These are phyloP conservation scores for Colletotrichum tamarilloi DNA, from an alignment of 2,329 filamentous ascomycete species.

Conservation along the genomic window DNA sequence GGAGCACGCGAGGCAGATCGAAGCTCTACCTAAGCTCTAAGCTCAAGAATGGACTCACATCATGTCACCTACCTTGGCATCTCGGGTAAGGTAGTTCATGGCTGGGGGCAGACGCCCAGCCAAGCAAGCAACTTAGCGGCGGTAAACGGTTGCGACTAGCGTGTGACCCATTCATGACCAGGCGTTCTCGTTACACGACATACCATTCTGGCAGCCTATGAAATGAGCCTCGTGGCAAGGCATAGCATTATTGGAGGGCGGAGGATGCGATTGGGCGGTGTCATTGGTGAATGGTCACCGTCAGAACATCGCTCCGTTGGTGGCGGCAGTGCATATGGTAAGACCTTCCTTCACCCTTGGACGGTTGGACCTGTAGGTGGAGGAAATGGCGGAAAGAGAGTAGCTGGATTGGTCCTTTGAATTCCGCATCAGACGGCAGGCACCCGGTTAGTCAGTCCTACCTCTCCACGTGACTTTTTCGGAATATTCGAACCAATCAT, in stretches of 20 bases:
- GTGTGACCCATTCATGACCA: background rate
- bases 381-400: background rate
- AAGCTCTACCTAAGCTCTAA: background rate
- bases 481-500: background rate
- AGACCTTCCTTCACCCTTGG: no score
- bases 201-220: background rate
- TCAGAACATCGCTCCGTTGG: background rate
- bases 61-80: no score
- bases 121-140: background rate
- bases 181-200: background rate
- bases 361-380: background rate
- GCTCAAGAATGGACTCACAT: background rate
- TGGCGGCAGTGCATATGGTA: background rate
- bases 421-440: background rate
- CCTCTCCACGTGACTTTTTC: background rate
- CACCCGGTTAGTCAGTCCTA: background rate
- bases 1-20: no score
- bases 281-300: background rate
- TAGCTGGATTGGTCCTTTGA: background rate
- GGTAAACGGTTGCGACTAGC: background rate
- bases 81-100: no score
- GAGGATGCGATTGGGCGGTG: background rate
- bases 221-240: background rate
- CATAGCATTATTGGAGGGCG: background rate
- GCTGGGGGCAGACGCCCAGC: background rate